A percentile compares a stretch with the other conserved stretches of the same genome.
Conservation (phyloP, 73 alveolate genomes). For the Paramecium primaurelia region DNA sequence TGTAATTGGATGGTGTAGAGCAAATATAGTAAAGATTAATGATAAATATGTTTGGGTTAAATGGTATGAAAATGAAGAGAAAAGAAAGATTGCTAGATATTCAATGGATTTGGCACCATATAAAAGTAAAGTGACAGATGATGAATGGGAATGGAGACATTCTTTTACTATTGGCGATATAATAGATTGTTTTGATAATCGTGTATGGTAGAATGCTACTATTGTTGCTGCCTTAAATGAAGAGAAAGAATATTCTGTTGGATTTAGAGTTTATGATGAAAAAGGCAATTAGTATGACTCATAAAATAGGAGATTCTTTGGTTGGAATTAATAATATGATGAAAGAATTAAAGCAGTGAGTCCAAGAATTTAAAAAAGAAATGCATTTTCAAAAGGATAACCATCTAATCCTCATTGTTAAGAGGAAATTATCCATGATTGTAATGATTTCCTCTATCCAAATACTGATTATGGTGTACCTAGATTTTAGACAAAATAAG, state of each 20-base stretch:
- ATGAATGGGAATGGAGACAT: constrained; percentile 70
- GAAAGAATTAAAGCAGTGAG: constrained; percentile 77
- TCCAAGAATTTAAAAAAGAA: constrained; percentile 70
- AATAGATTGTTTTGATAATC: constrained; percentile 78
- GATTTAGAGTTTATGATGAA: constrained; percentile 74
- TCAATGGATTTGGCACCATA: constrained; percentile 63
- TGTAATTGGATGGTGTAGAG: constrained; percentile 76
- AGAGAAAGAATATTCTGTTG: constrained; percentile 52
- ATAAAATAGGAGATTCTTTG: constrained; percentile 69
- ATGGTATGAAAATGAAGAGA: constrained; percentile 32
- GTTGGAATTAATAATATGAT: constrained; percentile 84
- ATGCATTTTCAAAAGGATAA: neutral
- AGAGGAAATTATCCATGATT: constrained; percentile 69
- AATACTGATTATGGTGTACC: constrained; percentile 66
- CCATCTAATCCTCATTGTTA: neutral
- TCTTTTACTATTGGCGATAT: constrained; percentile 67
- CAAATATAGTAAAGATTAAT: constrained; percentile 26
- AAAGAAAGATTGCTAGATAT: constrained; percentile 38
- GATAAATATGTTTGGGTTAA: constrained; percentile 58
- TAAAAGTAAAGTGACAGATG: constrained; percentile 59
- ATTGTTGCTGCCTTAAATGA: constrained; percentile 5
- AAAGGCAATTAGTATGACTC: constrained; percentile 76
- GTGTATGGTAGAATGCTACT: constrained; percentile 61
- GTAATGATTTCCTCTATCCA: constrained; percentile 65
- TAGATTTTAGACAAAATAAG: constrained; percentile 65